Evolutionary conservation across 192 early-diverging fungal species (phyloP).

Genomic region (Entomortierella lignicola): DNA sequence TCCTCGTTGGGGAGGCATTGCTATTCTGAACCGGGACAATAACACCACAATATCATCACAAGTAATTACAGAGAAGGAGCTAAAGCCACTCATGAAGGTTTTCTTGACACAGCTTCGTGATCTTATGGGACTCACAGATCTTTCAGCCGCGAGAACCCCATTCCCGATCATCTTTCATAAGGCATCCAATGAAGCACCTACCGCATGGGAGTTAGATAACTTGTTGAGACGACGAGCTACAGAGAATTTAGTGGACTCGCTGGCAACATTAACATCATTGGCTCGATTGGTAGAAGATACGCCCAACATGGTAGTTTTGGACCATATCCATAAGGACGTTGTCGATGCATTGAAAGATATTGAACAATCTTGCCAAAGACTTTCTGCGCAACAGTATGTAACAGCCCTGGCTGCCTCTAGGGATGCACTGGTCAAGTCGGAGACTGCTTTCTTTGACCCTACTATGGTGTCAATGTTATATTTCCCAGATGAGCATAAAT

Average conservation of each 20-base stretch:
- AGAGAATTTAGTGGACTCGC: slow-evolving; percentile 78
- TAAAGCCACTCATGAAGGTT: slow-evolving; percentile 81
- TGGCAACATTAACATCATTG: slow-evolving; percentile 84
- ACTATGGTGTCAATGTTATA: slow-evolving; percentile 98
- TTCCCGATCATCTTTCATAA: slow-evolving; percentile 52
- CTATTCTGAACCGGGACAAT: slow-evolving; percentile 72
- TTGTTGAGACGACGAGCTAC: slow-evolving; percentile 76
- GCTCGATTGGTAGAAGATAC: slow-evolving; percentile 78
- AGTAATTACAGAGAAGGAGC: slow-evolving; percentile 58
- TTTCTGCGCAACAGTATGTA: slow-evolving; percentile 52
- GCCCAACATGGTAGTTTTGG: slow-evolving; percentile 93
- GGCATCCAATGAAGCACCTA: slow-evolving; percentile 69
- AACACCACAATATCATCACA: slow-evolving; percentile 7
- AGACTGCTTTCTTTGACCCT: slow-evolving; percentile 96
- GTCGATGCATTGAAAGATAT: slow-evolving; percentile 32
- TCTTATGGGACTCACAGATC: slow-evolving; percentile 82
- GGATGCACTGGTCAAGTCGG: slow-evolving; percentile 73
- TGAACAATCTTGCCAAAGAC: slow-evolving; percentile 38
- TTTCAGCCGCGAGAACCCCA: slow-evolving; percentile 12
- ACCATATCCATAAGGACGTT: slow-evolving; percentile 84
- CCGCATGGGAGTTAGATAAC: slow-evolving; percentile 85
- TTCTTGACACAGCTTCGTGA: slow-evolving; percentile 86
- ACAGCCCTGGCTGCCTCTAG: slow-evolving; percentile 70
- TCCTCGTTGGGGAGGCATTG: slow-evolving; percentile 95
- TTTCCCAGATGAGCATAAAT: slow-evolving; percentile 98